These are phyloP conservation scores for Lithospermum erythrorhizon DNA, from an alignment of 257 asterid species.

Conservation along the genomic window DNA sequence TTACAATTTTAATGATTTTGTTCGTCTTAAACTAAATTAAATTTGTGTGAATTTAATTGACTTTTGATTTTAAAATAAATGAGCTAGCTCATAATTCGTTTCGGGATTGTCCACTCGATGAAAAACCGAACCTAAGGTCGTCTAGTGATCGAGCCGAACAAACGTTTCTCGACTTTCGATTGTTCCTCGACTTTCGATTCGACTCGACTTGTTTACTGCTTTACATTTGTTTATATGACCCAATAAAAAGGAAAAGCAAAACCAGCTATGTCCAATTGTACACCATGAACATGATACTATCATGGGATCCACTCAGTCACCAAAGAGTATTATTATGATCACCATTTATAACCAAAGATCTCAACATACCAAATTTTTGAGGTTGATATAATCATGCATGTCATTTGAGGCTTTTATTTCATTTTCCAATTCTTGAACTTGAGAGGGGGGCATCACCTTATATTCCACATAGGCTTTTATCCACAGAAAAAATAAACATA, in stretches of 20 bases:
- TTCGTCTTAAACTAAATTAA: too few species aligned
- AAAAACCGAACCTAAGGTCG: too few species aligned
- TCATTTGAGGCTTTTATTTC: constrained; percentile 22
- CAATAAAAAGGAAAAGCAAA: constrained; percentile 10
- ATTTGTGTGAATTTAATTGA: too few species aligned
- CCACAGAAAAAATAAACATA: not conserved
- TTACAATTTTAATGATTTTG: too few species aligned
- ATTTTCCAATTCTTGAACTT: constrained; percentile 27
- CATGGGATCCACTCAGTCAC: constrained; percentile 32
- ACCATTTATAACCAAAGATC: constrained; percentile 14
- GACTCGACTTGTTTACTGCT: too few species aligned
- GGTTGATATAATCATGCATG: constrained; percentile 28
- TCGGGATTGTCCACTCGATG: too few species aligned
- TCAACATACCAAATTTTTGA: constrained; percentile 21
- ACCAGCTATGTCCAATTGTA: constrained; percentile 47
- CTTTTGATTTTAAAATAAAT: too few species aligned
- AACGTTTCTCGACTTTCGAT: too few species aligned
- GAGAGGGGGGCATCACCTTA: constrained; percentile 21
- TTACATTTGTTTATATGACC: too few species aligned
- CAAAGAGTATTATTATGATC: not conserved
- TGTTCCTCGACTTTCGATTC: too few species aligned
- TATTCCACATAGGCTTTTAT: constrained; percentile 9
- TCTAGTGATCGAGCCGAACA: too few species aligned
- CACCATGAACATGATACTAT: constrained; percentile 28
- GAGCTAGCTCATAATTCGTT: too few species aligned